Evolutionary conservation across 2,329 filamentous ascomycete species (phyloP), one percentile per base, ranked within the genome.

Genomic region (Penicillium sumatraense): DNA sequence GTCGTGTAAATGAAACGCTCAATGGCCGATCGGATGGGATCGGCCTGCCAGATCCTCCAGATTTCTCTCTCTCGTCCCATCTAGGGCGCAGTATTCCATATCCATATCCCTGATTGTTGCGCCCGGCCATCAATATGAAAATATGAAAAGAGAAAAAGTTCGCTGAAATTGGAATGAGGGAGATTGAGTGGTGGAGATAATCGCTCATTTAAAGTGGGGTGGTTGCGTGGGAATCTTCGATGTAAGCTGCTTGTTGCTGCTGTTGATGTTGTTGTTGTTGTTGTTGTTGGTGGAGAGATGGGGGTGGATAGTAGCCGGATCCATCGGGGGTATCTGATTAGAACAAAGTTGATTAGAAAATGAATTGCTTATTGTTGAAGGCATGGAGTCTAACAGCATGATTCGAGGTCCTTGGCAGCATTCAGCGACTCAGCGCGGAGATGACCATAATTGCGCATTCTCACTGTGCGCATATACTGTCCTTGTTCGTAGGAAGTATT

Each of bases 381-480:
- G 26, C n/a, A 20, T 24, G 33, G 14, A 3, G 21, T 57, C 64
- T 10, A 61, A 68, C 66, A 65, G 42, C 54, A 58, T 11, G 66
- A 64, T 36, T 68, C 66, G 5, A 67, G 23, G 29, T 68, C 66
- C 23, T 42, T 55, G 2, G 14, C 44, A n/a, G 35, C 26, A n/a
- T 48, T 20, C 40, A 61, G 42, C 5, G 66, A 67, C 36, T 66
- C 64, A 8, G 59, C 61, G 11, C 58, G 64, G 16, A 70, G 60
- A 35, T 60, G 29, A 0, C 59, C 56, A 16, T 67, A 56, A 20
- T 67, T 71, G 38, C 66, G 60, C 54, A 67, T 38, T 3, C 71
- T 66, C 23, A 73, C 63, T 1, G 60, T 53, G 3, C 68, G 68
- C 71, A 73, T 73, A 51, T 73, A 73, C 11, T 59, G 47, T 24